phyloP scores from a whole-genome alignment of 176 grass and related monocot species.

The Cocos nucifera region DNA sequence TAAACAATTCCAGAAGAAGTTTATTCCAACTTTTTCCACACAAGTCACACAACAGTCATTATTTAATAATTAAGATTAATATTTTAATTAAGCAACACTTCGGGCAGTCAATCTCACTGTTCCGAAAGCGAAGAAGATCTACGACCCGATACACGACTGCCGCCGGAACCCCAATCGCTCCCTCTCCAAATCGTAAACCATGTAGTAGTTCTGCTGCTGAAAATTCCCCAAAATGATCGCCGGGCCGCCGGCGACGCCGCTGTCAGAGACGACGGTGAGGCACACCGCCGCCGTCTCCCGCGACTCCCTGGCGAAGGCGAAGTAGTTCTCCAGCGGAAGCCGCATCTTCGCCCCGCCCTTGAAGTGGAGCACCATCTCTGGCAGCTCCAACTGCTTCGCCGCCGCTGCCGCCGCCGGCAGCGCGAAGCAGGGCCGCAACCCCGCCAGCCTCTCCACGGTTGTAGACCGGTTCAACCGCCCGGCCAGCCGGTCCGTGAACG shows the following conservation, averaged over 20 bases:
- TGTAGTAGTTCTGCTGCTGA: conserved; percentile 87
- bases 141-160: conserved; percentile 40
- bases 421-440: conserved; percentile 66
- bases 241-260: conserved; percentile 23
- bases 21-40: no score
- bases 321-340: conserved; percentile 77
- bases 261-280: conserved; percentile 59
- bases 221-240: conserved; percentile 79
- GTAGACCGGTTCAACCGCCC: conserved; percentile 45
- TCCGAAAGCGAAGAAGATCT: neutral
- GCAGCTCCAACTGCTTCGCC: conserved; percentile 34
- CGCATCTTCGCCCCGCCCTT: conserved; percentile 47
- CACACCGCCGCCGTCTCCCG: conserved; percentile 10
- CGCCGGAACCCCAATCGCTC: conserved; percentile 56
- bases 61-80: no score
- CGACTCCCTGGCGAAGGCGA: conserved; percentile 17
- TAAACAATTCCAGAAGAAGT: no score
- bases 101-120: neutral
- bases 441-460: conserved; percentile 31
- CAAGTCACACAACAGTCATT: no score
- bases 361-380: conserved; percentile 53
- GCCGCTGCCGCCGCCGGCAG: conserved; percentile 19
- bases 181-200: conserved; percentile 65
- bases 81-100: no score
- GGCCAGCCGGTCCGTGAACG: conserved; percentile 27